Percentiles rank a stretch among this genome's conserved stretches.
These are phyloP conservation scores for Leersia perrieri DNA, from an alignment of 176 grass and related monocot genomes.

Conservation along the genomic window DNA sequence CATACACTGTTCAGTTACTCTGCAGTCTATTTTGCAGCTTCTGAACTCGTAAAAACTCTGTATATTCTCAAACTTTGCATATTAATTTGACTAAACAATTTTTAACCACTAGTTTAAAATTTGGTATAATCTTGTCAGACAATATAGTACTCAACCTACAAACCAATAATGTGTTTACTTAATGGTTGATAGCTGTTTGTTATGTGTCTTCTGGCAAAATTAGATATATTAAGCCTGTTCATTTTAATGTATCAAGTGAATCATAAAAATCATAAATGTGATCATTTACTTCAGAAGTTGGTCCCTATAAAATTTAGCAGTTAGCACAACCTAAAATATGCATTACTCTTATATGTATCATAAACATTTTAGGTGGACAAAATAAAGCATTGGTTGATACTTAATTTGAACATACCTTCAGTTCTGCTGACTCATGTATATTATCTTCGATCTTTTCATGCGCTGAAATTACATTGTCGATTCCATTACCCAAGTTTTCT, in stretches of 20 bases:
- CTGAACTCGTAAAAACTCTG: neutral
- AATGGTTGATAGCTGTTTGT: neutral
- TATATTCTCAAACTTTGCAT: neutral
- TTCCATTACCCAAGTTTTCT: constrained; percentile 17
- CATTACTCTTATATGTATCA: constrained; percentile 10
- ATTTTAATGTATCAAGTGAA: neutral
- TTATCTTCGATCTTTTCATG: constrained; percentile 23
- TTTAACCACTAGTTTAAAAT: constrained; percentile 6
- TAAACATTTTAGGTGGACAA: neutral
- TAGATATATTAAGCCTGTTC: neutral
- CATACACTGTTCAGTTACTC: neutral
- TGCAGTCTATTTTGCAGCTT: neutral
- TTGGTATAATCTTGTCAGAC: neutral
- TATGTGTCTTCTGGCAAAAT: neutral
- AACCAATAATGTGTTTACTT: neutral
- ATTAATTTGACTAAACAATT: constrained; percentile 2
- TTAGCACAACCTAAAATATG: neutral
- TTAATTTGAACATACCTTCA: constrained; percentile 32
- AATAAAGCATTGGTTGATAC: neutral
- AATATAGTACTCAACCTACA: neutral
- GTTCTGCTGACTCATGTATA: constrained; percentile 8
- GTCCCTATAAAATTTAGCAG: neutral
- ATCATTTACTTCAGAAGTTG: neutral
- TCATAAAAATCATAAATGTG: neutral
- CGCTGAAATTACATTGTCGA: neutral